Evolutionary conservation across 2,329 filamentous ascomycete species (phyloP).

Genomic region (Raffaelea deltoideospora): DNA sequence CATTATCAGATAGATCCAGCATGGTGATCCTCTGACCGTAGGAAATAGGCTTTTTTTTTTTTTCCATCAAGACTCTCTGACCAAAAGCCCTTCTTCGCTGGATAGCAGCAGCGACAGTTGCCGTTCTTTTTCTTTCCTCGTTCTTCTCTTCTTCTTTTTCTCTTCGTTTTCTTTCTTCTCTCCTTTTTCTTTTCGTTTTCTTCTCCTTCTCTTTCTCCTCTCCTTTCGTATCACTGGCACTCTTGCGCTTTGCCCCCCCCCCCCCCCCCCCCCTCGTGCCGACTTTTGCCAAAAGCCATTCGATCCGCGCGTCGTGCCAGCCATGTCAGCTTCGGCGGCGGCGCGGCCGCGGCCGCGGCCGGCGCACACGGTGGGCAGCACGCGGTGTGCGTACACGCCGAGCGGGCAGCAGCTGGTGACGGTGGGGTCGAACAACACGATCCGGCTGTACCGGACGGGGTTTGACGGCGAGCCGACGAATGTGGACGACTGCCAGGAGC

Average conservation of each 20-base stretch:
- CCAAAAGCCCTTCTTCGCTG: too few relatives aligned
- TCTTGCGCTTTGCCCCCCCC: too few relatives aligned
- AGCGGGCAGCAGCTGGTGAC: conserved; percentile 79
- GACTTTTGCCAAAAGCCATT: too few relatives aligned
- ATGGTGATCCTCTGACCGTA: too few relatives aligned
- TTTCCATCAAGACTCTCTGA: too few relatives aligned
- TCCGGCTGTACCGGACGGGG: conserved; percentile 81
- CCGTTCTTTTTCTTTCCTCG: too few relatives aligned
- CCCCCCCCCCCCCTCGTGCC: too few relatives aligned
- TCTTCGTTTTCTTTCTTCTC: not conserved
- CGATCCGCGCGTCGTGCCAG: not conserved
- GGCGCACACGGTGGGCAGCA: conserved; percentile 72
- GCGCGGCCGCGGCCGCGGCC: conserved; percentile 46
- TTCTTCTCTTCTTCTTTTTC: not conserved
- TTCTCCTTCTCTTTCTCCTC: not conserved
- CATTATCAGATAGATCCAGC: too few relatives aligned
- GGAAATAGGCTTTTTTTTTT: too few relatives aligned
- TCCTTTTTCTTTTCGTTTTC: not conserved
- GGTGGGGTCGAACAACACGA: conserved; percentile 83
- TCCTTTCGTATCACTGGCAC: too few relatives aligned
- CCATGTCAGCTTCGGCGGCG: conserved; percentile 11
- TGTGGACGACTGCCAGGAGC: conserved; percentile 80
- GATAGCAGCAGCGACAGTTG: too few relatives aligned
- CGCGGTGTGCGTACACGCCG: conserved; percentile 78
- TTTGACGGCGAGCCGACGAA: conserved; percentile 86